Conservation (phyloP, 1,284 basidiomycete genomes). For the Sporisorium scitamineum region DNA sequence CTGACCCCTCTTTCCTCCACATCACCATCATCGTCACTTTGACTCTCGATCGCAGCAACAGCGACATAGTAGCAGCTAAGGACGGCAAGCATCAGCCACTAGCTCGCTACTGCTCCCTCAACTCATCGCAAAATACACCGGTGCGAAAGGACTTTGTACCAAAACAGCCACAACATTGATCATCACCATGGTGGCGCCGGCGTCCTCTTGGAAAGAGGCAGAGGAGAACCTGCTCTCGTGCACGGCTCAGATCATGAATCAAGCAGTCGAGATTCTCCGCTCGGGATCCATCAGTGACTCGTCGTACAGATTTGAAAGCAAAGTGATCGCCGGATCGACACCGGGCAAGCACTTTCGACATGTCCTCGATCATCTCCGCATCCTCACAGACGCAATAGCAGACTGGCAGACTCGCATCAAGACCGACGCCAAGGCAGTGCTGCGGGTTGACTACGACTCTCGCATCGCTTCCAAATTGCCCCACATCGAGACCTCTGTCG, state of each 20-base stretch:
- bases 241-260: constrained; percentile 58
- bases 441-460: constrained; percentile 58
- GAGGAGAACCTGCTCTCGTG: constrained; percentile 54
- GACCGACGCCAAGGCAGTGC: constrained; percentile 3
- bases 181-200: constrained; percentile 19
- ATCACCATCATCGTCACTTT: not conserved
- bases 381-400: constrained; percentile 51
- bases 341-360: constrained; percentile 62
- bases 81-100: not conserved
- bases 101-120: not conserved
- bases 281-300: constrained; percentile 37
- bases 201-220: constrained; percentile 35
- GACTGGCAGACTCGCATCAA: constrained; percentile 24
- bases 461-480: constrained; percentile 38
- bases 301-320: constrained; percentile 37
- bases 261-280: constrained; percentile 51
- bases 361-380: constrained; percentile 57
- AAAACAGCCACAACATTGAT: not conserved
- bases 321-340: constrained; percentile 51
- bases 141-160: no score
- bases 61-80: not conserved
- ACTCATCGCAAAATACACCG: not conserved
- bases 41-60: not conserved
- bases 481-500: constrained; percentile 46
- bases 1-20: not conserved